Percentiles rank a stretch among this genome's conserved stretches.
These are phyloP conservation scores for Podospora pseudoanserina DNA, from an alignment of 495 filamentous ascomycete species.

Conservation along the genomic window DNA sequence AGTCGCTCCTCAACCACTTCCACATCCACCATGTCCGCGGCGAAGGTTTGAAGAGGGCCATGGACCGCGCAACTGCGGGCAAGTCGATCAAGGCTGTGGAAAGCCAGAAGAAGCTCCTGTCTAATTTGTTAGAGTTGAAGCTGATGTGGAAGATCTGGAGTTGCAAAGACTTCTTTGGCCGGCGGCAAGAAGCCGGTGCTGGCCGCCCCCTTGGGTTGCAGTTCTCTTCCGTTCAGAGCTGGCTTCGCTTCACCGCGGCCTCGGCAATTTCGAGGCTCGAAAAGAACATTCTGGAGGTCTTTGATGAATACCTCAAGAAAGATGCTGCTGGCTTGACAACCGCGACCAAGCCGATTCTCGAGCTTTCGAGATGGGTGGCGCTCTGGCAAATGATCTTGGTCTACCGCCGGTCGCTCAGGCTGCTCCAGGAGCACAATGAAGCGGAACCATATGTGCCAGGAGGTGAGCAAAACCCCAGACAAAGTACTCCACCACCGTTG, in stretches of 20 bases:
- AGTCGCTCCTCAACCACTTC: slow-evolving; percentile 20
- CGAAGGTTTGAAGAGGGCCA: background rate
- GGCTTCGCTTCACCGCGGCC: slow-evolving; percentile 19
- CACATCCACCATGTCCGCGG: slow-evolving; percentile 14
- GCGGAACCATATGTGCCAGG: slow-evolving; percentile 12
- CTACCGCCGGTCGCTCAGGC: slow-evolving; percentile 24
- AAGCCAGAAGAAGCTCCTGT: slow-evolving; percentile 8
- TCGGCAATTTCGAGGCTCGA: slow-evolving; percentile 25
- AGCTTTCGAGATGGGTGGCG: slow-evolving; percentile 22
- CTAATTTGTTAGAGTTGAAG: slow-evolving; percentile 22
- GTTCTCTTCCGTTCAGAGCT: slow-evolving; percentile 17
- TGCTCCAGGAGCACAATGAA: slow-evolving; percentile 15
- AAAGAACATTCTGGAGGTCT: slow-evolving; percentile 13
- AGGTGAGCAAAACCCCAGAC: slow-evolving; percentile 12
- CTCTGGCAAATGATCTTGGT: slow-evolving; percentile 30
- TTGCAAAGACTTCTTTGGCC: slow-evolving; percentile 18
- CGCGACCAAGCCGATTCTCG: background rate
- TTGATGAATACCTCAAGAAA: slow-evolving; percentile 18
- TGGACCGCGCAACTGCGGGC: background rate
- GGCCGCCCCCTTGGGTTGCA: background rate
- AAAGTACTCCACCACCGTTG: background rate
- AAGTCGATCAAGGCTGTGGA: background rate
- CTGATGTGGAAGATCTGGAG: slow-evolving; percentile 29
- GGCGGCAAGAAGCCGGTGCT: background rate
- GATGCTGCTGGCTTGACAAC: background rate